Base-by-base conservation (phyloP, 805 yeast species). In the Candida dajiaensis region DNA sequence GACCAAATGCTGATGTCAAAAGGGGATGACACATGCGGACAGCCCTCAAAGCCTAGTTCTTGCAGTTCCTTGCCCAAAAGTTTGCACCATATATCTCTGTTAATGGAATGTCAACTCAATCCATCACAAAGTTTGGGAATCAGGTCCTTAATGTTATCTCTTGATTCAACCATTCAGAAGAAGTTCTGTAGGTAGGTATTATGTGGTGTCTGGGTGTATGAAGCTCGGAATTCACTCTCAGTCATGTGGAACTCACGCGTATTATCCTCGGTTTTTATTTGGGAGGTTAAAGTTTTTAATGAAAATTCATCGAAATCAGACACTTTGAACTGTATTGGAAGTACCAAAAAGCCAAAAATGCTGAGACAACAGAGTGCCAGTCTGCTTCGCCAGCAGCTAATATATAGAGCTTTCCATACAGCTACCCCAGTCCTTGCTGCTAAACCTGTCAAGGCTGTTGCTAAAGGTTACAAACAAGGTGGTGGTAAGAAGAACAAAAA, bases 401-500 rank as follows among this genome's bases (percentile, higher is more conserved):
- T 46, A 11, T 28, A 28, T 26, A 48, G 50, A 44, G 46, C 50
- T 7, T 39, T 50, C 12, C 50, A 47, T 25, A 41, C 53, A 3
- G 26, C 49, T 3, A 26, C 38, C 1, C 43, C 37, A 3, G 37
- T 12, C 8, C 8, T 41, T 4, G 50, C 50, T 12, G 47, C 50
- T 10, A 49, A 47, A 26, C 45, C 49, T 16, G 53, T 45, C 22
- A 51, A 47, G 21, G 53, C 53, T 3, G 23, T 49, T 21, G 51
- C 52, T 2, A 45, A 46, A 37, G 53, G 53, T 37, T 51, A 35
- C 40, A 51, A 51, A 35, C 54, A 56, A 43, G 53, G 46, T 37
- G 46, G 37, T 22, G 47, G 45, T 42, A 44, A 43, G 29, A 43
- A 39, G 28, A 41, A 44, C 38, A 52, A 46, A 38, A 50, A 51